Conservation (phyloP, 129 eudicot genomes). For the Pseudognaphalium luteoalbum region DNA sequence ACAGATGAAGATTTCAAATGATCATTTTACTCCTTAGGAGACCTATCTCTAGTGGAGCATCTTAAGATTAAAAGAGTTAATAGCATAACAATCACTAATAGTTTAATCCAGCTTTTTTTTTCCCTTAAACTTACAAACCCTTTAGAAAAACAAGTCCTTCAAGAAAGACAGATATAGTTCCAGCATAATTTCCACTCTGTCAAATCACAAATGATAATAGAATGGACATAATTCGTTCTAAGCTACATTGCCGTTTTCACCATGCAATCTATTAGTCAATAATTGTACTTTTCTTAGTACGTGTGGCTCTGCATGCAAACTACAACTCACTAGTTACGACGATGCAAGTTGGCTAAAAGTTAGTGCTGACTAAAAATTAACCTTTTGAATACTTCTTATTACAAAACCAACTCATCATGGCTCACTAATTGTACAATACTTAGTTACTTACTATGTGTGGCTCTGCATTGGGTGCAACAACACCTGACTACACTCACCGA, state of each 20-base stretch:
- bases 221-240: not conserved
- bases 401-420: not conserved
- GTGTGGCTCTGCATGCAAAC: not conserved
- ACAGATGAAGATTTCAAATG: not conserved
- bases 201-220: not conserved
- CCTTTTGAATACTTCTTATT: not conserved
- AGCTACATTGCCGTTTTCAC: not conserved
- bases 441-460: too few relatives aligned
- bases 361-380: not conserved
- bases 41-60: not conserved
- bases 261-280: not conserved
- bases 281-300: not conserved
- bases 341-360: conserved; percentile 3
- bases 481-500: not conserved
- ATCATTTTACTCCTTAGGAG: not conserved
- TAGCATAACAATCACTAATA: not conserved
- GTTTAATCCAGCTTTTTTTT: not conserved
- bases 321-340: not conserved
- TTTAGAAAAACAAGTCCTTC: not conserved
- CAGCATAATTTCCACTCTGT: not conserved
- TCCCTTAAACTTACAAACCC: not conserved
- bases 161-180: not conserved
- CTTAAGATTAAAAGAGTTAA: not conserved
- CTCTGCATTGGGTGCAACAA: not conserved
- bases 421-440: too few relatives aligned